Conservation (phyloP, 352 stramenopile species). For the Phytophthora quininea region DNA sequence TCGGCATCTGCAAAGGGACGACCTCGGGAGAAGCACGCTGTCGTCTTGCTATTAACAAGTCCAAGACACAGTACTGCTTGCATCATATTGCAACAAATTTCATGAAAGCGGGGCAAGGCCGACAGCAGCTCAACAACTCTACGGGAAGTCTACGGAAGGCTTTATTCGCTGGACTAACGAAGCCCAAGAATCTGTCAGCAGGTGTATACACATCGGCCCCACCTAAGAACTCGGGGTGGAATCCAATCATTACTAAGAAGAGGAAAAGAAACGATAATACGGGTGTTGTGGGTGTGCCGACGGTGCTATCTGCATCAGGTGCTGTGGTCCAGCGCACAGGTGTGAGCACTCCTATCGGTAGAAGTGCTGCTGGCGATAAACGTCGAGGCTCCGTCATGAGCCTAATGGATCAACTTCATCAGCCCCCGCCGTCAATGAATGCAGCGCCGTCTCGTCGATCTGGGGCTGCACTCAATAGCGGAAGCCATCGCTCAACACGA, state of each 20-base stretch:
- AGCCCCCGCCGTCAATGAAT: conserved; percentile 27
- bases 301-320: conserved; percentile 55
- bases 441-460: not conserved
- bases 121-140: conserved; percentile 81
- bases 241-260: conserved; percentile 50
- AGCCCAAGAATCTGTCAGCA: conserved; percentile 79
- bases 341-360: conserved; percentile 1
- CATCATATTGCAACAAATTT: conserved; percentile 81
- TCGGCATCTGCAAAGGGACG: conserved; percentile 80
- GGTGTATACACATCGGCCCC: conserved; percentile 69
- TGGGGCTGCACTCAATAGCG: conserved; percentile 4
- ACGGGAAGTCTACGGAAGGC: conserved; percentile 68
- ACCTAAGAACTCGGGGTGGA: conserved; percentile 39
- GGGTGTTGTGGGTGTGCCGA: conserved; percentile 49
- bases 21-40: conserved; percentile 66
- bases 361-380: conserved; percentile 7
- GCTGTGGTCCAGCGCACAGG: conserved; percentile 45
- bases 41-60: conserved; percentile 73
- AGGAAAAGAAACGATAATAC: conserved; percentile 49
- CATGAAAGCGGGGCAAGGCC: conserved; percentile 66
- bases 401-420: conserved; percentile 41
- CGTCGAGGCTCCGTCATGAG: conserved; percentile 24
- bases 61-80: conserved; percentile 79
- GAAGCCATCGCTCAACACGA: conserved; percentile 34
- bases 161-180: conserved; percentile 54